phyloP scores from a whole-genome alignment of 2,329 filamentous ascomycete species.

The Colletotrichum orchidophilum region DNA sequence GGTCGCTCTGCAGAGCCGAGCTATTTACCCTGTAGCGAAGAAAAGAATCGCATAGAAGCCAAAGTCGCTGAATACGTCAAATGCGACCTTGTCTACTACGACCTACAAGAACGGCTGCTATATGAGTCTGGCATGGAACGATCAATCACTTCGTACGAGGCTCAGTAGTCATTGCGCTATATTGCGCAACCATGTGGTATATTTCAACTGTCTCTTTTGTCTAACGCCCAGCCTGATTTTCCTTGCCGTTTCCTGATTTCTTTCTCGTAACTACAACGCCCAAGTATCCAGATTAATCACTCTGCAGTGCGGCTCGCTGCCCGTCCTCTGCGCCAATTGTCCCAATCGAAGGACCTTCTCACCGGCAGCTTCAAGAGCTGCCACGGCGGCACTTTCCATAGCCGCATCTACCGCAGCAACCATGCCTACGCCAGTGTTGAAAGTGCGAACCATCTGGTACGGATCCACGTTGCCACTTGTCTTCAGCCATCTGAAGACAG shows the following conservation, averaged over 20 bases:
- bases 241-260: not conserved
- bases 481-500: conserved; percentile 90
- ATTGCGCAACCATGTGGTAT: not conserved
- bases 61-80: not conserved
- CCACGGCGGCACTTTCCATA: conserved; percentile 68
- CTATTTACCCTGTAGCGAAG: not conserved
- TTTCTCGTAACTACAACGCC: conserved; percentile 34
- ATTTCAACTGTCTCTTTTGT: not conserved
- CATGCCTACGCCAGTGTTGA: conserved; percentile 97
- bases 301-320: conserved; percentile 56
- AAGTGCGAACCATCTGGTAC: conserved; percentile 87
- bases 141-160: not conserved
- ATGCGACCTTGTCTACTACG: not conserved
- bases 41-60: not conserved
- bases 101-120: too few relatives aligned
- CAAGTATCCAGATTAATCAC: conserved; percentile 65
- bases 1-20: not conserved
- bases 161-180: not conserved
- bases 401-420: conserved; percentile 79
- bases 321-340: conserved; percentile 68
- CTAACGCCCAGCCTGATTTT: conserved; percentile 10
- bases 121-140: not conserved
- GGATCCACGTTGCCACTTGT: conserved; percentile 74
- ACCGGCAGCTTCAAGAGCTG: conserved; percentile 70
- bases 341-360: conserved; percentile 85